Base-by-base conservation (phyloP, 176 grass and related monocot genomes). In the Poa pratensis region DNA sequence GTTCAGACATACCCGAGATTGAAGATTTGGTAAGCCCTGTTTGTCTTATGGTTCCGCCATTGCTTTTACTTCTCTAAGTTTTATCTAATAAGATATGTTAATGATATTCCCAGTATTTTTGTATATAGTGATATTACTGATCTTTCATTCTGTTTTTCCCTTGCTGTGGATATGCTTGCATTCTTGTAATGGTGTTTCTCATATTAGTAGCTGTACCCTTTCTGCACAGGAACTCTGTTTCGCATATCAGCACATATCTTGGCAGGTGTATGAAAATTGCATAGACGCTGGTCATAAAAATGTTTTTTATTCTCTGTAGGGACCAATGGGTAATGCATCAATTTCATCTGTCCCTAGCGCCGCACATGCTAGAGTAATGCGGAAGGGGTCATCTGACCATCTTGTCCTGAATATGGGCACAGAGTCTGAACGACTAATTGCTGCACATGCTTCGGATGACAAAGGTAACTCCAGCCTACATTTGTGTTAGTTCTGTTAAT, bases 321-420 rank as follows among this genome's bases (percentile, higher is more conserved):
- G 89, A 46, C 37, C 86, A 85, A 66, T 89, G 23, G 86, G 89
- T 55, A 98, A 98, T 73, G 40, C 90, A 77, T 85, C 83, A 46
- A 73, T 90, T 69, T 78, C 91, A 85, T 79, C 92, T 53, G 86
- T 62, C 73, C 77, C 96, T 89, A 94, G 81, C 9, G 89, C 96
- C 52, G 90, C 96, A 51, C 93, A 94, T 90, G 83, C 88, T 75
- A 92, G 93, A 84, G 84, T 86, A 81, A 90, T 86, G 93, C 75
- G 93, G n/a, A 98, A 98, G 84, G 89, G 91, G 15, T 92, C 96
- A 80, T 87, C 86, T 4, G 96, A 98, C 80, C 96, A 98, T 98
- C 91, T 98, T 87, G 69, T 94, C 79, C 81, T 98, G 66, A 95
- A 90, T 81, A 93, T 98, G 75, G 89, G 91, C 64, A 72, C 89